Conservation (phyloP, 805 yeast species). For the Candida krabiensis region DNA sequence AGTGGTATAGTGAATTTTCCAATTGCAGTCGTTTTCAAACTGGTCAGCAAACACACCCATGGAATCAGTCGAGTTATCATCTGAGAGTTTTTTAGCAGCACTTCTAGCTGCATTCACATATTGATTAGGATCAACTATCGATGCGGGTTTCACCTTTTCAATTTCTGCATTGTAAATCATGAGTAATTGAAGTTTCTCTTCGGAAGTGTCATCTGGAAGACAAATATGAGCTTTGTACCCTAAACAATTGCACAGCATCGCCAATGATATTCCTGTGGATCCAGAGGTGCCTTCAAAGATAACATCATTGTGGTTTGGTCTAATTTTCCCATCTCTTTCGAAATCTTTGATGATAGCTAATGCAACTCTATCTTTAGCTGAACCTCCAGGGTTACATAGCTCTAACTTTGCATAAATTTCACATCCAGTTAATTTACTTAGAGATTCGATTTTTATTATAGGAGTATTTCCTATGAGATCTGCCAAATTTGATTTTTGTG, state of each 20-base stretch:
- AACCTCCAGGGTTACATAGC: conserved; percentile 86
- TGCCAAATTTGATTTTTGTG: conserved; percentile 20
- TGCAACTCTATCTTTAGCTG: conserved; percentile 95
- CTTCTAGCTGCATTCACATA: conserved; percentile 85
- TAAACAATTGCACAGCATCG: conserved; percentile 81
- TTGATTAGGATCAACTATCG: conserved; percentile 90
- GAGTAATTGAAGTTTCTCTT: conserved; percentile 74
- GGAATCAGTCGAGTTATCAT: conserved; percentile 35
- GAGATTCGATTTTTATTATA: conserved; percentile 66
- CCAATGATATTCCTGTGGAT: conserved; percentile 93
- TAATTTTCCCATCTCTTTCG: conserved; percentile 56
- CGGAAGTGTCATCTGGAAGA: conserved; percentile 89
- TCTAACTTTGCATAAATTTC: conserved; percentile 87
- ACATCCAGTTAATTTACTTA: conserved; percentile 73
- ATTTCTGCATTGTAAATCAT: conserved; percentile 76
- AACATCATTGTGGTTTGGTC: conserved; percentile 63
- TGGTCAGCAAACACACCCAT: conserved; percentile 91
- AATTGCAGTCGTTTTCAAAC: conserved; percentile 89
- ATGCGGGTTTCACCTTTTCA: conserved; percentile 88
- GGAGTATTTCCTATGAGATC: conserved; percentile 93
- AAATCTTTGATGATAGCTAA: conserved; percentile 73
- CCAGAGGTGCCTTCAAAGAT: conserved; percentile 97
- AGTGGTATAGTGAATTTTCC: conserved; percentile 76
- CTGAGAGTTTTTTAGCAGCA: conserved; percentile 55
- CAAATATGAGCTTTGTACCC: conserved; percentile 95